A percentile compares a stretch with the other conserved stretches of the same genome.
Evolutionary conservation across 352 stramenopile genomes (phyloP).

Genomic region (Phytopythium ostracodes): DNA sequence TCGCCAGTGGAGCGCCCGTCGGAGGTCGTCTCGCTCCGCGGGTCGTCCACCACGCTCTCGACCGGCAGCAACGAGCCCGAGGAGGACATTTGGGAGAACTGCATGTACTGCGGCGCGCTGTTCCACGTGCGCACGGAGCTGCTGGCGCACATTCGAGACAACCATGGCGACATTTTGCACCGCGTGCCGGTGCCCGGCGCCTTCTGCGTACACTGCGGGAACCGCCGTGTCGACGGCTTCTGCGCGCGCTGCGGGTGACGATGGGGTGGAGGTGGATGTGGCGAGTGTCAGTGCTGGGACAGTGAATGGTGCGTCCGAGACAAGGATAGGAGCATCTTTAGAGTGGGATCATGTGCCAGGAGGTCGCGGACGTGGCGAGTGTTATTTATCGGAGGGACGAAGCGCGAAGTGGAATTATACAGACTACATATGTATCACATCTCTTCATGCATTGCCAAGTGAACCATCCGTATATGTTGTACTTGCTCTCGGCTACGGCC

Average conservation of each 20-base stretch:
- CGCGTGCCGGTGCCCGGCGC: constrained; percentile 39
- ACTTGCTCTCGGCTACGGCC: too few relatives aligned
- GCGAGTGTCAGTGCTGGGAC: not conserved
- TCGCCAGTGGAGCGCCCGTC: constrained; percentile 12
- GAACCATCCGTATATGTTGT: too few relatives aligned
- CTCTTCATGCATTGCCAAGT: not conserved
- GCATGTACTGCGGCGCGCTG: constrained; percentile 43
- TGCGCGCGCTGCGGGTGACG: constrained; percentile 35
- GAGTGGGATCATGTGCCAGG: too few relatives aligned
- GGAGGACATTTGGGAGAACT: constrained; percentile 40
- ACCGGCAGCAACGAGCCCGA: constrained; percentile 10
- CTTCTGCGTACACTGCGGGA: constrained; percentile 51
- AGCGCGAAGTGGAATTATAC: not conserved
- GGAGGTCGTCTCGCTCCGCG: constrained; percentile 1
- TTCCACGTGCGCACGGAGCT: constrained; percentile 34
- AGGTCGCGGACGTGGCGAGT: not conserved
- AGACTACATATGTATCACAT: not conserved
- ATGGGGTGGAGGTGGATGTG: not conserved
- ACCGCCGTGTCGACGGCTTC: constrained; percentile 27
- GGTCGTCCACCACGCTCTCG: constrained; percentile 5
- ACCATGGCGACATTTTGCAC: constrained; percentile 51
- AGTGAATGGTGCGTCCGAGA: not conserved
- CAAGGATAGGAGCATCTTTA: too few relatives aligned
- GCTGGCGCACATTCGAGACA: constrained; percentile 48
- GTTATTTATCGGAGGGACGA: not conserved